Evolutionary conservation across 441 rosid genomes (phyloP), one percentile per base, ranked within the genome.

Genomic region (Manihot esculenta): DNA sequence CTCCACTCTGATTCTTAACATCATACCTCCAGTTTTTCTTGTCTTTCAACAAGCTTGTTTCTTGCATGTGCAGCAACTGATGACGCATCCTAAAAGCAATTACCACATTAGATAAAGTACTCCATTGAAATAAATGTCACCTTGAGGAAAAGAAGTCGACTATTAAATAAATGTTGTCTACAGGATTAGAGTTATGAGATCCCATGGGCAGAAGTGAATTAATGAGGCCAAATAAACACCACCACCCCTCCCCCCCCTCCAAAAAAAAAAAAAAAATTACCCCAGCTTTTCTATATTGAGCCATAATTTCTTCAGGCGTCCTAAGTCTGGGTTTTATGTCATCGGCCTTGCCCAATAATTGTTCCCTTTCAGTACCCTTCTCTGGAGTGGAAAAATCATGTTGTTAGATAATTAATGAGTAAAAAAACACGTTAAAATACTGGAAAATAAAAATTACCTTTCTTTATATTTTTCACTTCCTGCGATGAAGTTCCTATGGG

Each of bases 21-120:
- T 69, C 60, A 53, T 78, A 89, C 95, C 90, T 87, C 92, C 62
- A 89, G 78, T 68, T 78, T 87, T 54, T 88, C 90, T 71, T 81
- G 88, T 75, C 92, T 84, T 71, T 87, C 83, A 1, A 81, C 69
- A 64, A 87, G 90, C 79, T 86, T 89, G 84, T 86, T 75, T 79
- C 81, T 82, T 11, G 95, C 90, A 47, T 83, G 78, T 5, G 80
- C 77, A 73, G 92, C 95, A 42, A 64, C 85, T n/a, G 92, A 81
- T 17, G 90, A 72, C 64, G 84, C 85, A 67, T 87, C 89, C 90
- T 89, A 82, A 65, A 78, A 73, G 38, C 64, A 64, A 70, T 60
- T 49, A 62, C 38, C 53, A 70, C 23, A 56, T 51, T 48, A 61
- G 47, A 62, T 35, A 14, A 53, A 41, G 38, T 35, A 55, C 50